phyloP scores from a whole-genome alignment of 1,139 yeast species.

The Lodderomyces elongisporus region DNA sequence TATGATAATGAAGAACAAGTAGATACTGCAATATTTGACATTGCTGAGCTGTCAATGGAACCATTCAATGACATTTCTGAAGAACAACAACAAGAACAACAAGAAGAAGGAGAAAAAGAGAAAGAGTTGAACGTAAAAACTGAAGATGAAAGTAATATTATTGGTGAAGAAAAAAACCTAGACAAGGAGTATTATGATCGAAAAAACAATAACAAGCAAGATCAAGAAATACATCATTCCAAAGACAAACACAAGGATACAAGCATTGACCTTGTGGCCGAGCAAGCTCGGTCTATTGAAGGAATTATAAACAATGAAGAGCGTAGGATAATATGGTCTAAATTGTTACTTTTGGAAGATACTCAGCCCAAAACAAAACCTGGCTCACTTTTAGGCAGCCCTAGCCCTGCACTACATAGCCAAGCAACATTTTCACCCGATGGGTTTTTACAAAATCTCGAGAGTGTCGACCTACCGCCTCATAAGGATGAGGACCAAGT shows the following conservation, averaged over 20 bases:
- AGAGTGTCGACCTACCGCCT: slow-evolving; percentile 29
- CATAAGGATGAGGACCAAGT: slow-evolving; percentile 81
- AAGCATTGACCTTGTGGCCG: too few species aligned
- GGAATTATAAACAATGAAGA: slow-evolving; percentile 32
- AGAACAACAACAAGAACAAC: background rate
- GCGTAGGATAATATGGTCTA: slow-evolving; percentile 47
- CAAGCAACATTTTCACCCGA: slow-evolving; percentile 9
- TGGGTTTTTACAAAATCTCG: slow-evolving; percentile 19
- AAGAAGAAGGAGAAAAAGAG: too few species aligned
- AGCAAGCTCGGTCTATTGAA: slow-evolving; percentile 39
- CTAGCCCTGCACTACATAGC: slow-evolving; percentile 1
- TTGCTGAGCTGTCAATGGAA: too few species aligned
- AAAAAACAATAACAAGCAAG: too few species aligned
- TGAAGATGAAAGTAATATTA: too few species aligned
- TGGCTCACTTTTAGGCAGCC: slow-evolving; percentile 5
- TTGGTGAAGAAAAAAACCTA: too few species aligned
- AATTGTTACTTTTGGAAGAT: slow-evolving; percentile 26
- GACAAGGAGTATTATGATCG: too few species aligned
- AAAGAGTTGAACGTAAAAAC: too few species aligned
- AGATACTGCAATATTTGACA: too few species aligned
- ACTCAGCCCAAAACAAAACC: background rate
- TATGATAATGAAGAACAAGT: slow-evolving; percentile 1
- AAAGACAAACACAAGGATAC: too few species aligned
- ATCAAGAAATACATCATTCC: too few species aligned
- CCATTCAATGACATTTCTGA: slow-evolving; percentile 1